Conservation (phyloP, 2,329 filamentous ascomycete species). For the Pseudophaeomoniella oleicola region DNA sequence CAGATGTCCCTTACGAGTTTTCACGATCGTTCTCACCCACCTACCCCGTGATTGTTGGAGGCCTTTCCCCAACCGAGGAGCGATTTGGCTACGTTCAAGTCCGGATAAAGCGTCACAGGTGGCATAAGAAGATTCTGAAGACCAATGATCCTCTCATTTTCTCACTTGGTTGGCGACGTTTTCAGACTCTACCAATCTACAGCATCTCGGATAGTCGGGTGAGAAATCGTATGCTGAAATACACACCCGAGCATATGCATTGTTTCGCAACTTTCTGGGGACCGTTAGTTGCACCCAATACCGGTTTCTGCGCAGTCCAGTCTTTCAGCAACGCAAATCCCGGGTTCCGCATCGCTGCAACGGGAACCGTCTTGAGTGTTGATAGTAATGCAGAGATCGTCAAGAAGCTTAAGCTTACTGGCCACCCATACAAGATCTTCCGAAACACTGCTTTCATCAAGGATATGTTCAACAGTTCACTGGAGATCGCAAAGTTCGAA, state of each 20-base stretch:
- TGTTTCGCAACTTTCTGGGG: constrained; percentile 95
- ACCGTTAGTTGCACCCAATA: constrained; percentile 87
- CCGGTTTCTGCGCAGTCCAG: constrained; percentile 88
- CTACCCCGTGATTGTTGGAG: constrained; percentile 76
- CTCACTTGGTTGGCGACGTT: constrained; percentile 88
- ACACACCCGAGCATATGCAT: constrained; percentile 98
- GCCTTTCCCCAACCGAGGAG: constrained; percentile 85
- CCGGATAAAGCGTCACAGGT: constrained; percentile 90
- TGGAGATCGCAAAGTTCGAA: constrained; percentile 97
- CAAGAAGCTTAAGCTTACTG: constrained; percentile 97
- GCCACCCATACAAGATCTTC: constrained; percentile 91
- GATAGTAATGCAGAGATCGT: constrained; percentile 96
- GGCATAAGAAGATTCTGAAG: constrained; percentile 99
- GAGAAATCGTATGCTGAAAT: constrained; percentile 95
- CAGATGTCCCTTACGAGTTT: constrained; percentile 84
- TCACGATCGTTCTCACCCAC: constrained; percentile 66
- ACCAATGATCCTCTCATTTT: constrained; percentile 96
- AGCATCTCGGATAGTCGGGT: constrained; percentile 88
- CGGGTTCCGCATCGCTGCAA: constrained; percentile 87
- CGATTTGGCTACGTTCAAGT: constrained; percentile 92
- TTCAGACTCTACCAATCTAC: constrained; percentile 86
- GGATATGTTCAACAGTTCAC: constrained; percentile 86
- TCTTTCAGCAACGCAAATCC: constrained; percentile 71
- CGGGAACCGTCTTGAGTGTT: constrained; percentile 82
- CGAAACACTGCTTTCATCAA: constrained; percentile 99